These are phyloP conservation scores for Elaphomyces granulatus DNA, from an alignment of 495 filamentous ascomycete species.

Conservation along the genomic window DNA sequence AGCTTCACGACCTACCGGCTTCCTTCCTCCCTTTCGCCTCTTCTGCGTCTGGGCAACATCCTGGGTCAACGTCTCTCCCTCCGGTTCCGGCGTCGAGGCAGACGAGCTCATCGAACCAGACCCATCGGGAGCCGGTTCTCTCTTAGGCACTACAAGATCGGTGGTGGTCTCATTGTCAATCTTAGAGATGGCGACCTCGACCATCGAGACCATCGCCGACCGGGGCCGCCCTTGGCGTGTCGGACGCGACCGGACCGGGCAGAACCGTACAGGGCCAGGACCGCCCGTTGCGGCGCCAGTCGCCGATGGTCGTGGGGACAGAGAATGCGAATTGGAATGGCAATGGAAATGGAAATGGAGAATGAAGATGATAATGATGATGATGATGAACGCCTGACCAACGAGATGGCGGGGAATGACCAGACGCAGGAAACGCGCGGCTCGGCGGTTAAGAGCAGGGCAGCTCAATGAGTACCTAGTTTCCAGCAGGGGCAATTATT, in stretches of 20 bases:
- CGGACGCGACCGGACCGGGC: too few relatives aligned
- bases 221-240: too few relatives aligned
- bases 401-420: slow-evolving; percentile 8
- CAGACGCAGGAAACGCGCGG: slow-evolving; percentile 35
- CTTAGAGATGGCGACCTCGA: slow-evolving; percentile 24
- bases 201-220: slow-evolving; percentile 33
- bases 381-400: background rate
- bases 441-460: slow-evolving; percentile 19
- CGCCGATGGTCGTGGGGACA: background rate
- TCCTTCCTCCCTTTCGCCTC: slow-evolving; percentile 91
- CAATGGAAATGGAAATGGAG: background rate
- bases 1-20: slow-evolving; percentile 58
- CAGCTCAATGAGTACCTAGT: slow-evolving; percentile 2
- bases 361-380: background rate
- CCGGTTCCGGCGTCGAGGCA: slow-evolving; percentile 42
- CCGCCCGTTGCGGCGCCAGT: background rate
- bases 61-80: slow-evolving; percentile 40
- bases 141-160: slow-evolving; percentile 32
- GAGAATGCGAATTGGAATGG: background rate
- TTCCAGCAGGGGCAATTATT: background rate
- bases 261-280: too few relatives aligned
- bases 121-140: slow-evolving; percentile 30
- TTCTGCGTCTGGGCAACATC: slow-evolving; percentile 57
- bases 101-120: slow-evolving; percentile 32
- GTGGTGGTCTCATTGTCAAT: slow-evolving; percentile 30